Base-by-base conservation (phyloP, 768 basidiomycete genomes). In the Suillus tomentosus region DNA sequence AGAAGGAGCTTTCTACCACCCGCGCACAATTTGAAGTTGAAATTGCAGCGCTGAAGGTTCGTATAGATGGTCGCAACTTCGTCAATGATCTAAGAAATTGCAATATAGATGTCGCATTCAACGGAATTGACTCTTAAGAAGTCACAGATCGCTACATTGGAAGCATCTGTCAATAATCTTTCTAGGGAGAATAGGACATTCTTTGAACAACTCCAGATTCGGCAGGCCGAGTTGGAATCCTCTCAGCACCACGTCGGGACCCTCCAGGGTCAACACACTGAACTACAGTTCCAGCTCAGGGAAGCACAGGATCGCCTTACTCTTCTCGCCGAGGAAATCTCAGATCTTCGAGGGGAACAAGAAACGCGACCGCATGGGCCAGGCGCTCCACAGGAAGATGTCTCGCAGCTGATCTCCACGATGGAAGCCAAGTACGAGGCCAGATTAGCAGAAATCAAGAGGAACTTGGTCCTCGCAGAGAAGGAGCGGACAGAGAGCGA, bases 141-240 rank as follows among this genome's bases (percentile, higher is more conserved):
- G 37, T 78, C 84, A 3, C 87, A 87, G 53, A 88, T 97, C 57
- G 76, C 82, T 8, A 79, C 85, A 10, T 82, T 99, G 39, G 92
- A 96, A 70, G 78, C 79, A 43, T 87, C 88, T 2, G 79, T 94
- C n/a, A 83, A 84, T 66, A 86, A 81, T 37, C 81, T 95, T 9
- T 85, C 86, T 15, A 77, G 80, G 34, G 92, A 95, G 72, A 96
- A 95, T 70, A 89, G 87, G 68, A 74, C 79, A 13, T 84, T 94
- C 66, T 99, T 98, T 73, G 92, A 96, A 68, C 87, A 91, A 65
- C 81, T 95, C 4, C 95, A 99, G 76, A 70, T 90, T 55, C 89
- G 92, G 37, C 94, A 96, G 74, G 95, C 92, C 17, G 96, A 98
- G 71, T 76, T 91, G 13, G 97, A 99, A 76, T 90, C 92, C 2